Evolutionary conservation across 73 alveolate species (phyloP).

Genomic region (Paramecium octaurelia): DNA sequence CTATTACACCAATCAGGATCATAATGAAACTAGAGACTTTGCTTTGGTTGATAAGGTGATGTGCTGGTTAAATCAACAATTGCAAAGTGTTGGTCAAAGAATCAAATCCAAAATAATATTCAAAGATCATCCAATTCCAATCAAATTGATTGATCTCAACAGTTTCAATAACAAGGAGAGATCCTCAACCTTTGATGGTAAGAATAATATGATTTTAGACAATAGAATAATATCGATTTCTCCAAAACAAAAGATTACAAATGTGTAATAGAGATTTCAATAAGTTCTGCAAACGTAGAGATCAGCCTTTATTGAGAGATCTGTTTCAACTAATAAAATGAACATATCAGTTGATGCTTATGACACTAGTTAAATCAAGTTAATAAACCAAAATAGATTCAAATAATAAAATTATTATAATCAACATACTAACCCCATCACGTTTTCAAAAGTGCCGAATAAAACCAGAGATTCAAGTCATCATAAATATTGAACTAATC

Average conservation of each 20-base stretch:
- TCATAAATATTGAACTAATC: background rate
- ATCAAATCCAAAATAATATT: background rate
- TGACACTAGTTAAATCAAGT: background rate
- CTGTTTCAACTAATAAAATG: background rate
- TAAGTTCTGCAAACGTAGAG: background rate
- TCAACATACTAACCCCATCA: background rate
- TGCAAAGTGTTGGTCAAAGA: background rate
- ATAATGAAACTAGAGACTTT: background rate
- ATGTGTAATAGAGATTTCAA: background rate
- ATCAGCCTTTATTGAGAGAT: background rate
- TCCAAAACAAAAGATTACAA: background rate
- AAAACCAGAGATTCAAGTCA: constrained; percentile 14
- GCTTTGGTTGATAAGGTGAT: background rate
- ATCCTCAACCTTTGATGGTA: constrained; percentile 39
- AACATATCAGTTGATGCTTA: background rate
- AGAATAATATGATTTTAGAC: background rate
- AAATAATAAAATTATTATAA: background rate
- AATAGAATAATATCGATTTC: background rate
- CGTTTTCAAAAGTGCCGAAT: background rate
- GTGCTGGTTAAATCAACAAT: background rate
- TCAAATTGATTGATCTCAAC: constrained; percentile 25
- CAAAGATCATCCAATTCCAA: background rate
- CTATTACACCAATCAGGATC: background rate
- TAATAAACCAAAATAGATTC: background rate
- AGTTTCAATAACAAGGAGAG: constrained; percentile 6